These are phyloP conservation scores for Bolboschoenoplectus hybrid DNA, from an alignment of 202 grass and related monocot genomes.

Conservation along the genomic window DNA sequence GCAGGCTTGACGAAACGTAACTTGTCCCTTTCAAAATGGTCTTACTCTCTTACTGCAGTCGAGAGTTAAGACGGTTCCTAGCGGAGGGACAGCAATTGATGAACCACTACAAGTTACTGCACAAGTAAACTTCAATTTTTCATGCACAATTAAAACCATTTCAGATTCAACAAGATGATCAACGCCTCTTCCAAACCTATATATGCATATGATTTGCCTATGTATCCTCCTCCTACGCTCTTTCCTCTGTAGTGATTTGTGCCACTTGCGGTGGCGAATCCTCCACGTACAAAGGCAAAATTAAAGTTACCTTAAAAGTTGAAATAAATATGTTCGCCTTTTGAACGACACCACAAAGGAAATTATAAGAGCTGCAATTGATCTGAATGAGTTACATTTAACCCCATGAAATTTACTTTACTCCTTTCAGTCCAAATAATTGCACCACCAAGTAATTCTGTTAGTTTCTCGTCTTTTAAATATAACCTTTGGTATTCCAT, in stretches of 20 bases:
- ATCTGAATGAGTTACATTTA: neutral
- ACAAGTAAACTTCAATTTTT: neutral
- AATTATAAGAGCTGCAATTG: neutral
- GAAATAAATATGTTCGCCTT: neutral
- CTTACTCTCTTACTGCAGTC: neutral
- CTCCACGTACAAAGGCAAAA: neutral
- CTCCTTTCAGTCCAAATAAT: neutral
- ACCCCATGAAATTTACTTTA: neutral
- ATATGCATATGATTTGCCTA: neutral
- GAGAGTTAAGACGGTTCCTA: neutral
- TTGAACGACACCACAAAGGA: neutral
- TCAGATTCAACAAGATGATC: neutral
- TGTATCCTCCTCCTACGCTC: neutral
- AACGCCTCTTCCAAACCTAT: neutral
- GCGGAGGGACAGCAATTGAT: neutral
- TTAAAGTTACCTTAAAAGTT: neutral
- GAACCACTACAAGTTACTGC: neutral
- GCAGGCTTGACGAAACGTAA: slow-evolving; percentile 10
- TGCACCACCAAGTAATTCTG: neutral
- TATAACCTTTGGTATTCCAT: too few relatives aligned
- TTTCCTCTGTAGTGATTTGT: neutral
- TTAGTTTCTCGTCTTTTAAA: neutral
- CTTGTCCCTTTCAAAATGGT: neutral
- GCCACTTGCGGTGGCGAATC: neutral
- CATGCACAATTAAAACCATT: neutral